Percentiles rank a stretch among this genome's conserved stretches.
Conservation (phyloP, 345 rosid species). For the Citrus medica region DNA sequence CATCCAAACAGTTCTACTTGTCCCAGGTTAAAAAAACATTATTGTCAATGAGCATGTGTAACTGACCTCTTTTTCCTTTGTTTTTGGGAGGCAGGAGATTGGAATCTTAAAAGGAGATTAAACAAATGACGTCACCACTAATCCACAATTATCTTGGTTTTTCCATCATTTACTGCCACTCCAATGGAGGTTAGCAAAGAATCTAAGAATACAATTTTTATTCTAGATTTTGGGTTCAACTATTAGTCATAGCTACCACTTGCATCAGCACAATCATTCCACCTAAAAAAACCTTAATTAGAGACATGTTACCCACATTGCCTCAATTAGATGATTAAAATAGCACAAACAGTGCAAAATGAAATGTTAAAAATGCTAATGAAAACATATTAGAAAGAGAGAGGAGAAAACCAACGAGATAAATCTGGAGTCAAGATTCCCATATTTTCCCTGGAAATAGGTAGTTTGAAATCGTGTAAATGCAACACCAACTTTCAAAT, state of each 20-base stretch:
- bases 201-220: not conserved
- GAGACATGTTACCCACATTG: not conserved
- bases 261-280: not conserved
- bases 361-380: not conserved
- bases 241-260: not conserved
- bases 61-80: not conserved
- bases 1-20: not conserved
- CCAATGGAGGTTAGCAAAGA: not conserved
- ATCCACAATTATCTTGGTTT: not conserved
- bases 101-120: not conserved
- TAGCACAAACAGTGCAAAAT: not conserved
- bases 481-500: slow-evolving; percentile 98
- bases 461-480: slow-evolving; percentile 92
- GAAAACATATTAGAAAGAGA: slow-evolving; percentile 16
- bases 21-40: not conserved
- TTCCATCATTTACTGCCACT: not conserved
- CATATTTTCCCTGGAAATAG: slow-evolving; percentile 96
- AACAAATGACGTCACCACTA: not conserved
- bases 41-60: not conserved
- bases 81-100: not conserved
- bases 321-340: not conserved
- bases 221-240: not conserved
- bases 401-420: slow-evolving; percentile 73
- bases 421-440: slow-evolving; percentile 88
- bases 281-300: not conserved